Base-by-base conservation (phyloP, 768 basidiomycete species). In the Amylocystis lapponica region DNA sequence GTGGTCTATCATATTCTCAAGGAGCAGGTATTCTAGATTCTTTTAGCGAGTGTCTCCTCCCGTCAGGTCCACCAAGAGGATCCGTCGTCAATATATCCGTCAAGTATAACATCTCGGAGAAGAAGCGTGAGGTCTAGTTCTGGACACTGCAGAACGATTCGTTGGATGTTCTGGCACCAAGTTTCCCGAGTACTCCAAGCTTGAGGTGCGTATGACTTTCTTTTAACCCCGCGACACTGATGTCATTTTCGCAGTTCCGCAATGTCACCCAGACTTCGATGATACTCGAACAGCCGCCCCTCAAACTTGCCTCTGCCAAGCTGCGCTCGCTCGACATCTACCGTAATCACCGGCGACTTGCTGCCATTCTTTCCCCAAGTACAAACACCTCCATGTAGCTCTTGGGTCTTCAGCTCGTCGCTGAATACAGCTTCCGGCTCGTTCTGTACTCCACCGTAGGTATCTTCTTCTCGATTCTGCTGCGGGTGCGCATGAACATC, bases 51-150 rank as follows among this genome's bases (percentile, higher is more conserved):
- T 78, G 91, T 32, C 76, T 98, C 1, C 71, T 98, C 6, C 95
- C 95, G 1, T 87, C 93, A 0, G 94, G 93, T 12, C 83, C 90
- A 2, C 81, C 85, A 8, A 81, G 93, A 0, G 95, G 95, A 5
- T 96, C 92, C 17, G 97, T 99, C 52, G 90, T 99, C 54, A 96
- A 91, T 60, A 98, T 98, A 62, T 81, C 93, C 2, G 94, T 97
- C 13, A 79, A 89, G 57, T 84, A 93, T 50, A 96, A 99, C 59
- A 65, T 79, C 27, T 60, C 71, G 55, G 96, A 99, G 62, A 77
- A 81, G 52, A 76, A 80, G 49, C 78, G 91, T 47, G 83, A 90
- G 47, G 62, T 69, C 4, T 83, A 88, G 30, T 97, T 99, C 63
- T 85, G 81, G 84, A 63, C 73, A 3, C 70, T 99, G 32, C 95